Conservation (phyloP, 176 grass and related monocot genomes). For the Musa troglodytarum region DNA sequence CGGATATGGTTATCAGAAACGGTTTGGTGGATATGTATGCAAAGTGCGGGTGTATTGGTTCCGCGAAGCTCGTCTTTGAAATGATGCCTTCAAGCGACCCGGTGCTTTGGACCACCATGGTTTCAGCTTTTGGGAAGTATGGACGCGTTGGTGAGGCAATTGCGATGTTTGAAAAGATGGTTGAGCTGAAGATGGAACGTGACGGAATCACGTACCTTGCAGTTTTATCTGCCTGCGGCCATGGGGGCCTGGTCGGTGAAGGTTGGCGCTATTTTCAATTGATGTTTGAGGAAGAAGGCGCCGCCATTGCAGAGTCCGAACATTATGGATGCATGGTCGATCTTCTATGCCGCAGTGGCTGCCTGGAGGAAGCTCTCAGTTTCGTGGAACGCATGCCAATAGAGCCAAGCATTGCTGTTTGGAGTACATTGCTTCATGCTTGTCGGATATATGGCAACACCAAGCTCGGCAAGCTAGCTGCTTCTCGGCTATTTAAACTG, state of each 20-base stretch:
- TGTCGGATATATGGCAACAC: conserved; percentile 34
- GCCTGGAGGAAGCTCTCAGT: conserved; percentile 39
- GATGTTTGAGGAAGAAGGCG: conserved; percentile 23
- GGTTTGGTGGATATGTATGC: conserved; percentile 57
- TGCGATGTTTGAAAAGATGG: conserved; percentile 45
- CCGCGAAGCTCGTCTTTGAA: conserved; percentile 31
- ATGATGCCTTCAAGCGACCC: conserved; percentile 6
- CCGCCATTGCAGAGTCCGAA: conserved; percentile 24
- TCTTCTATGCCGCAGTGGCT: conserved; percentile 44
- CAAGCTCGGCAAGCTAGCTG: conserved; percentile 34
- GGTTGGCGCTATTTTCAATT: conserved; percentile 39
- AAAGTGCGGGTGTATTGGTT: conserved; percentile 46
- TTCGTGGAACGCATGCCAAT: conserved; percentile 45
- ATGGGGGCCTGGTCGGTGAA: conserved; percentile 40
- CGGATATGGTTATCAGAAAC: conserved; percentile 34
- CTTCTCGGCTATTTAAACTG: conserved; percentile 26
- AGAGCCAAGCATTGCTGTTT: conserved; percentile 31
- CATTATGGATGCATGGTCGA: conserved; percentile 55
- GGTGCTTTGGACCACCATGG: conserved; percentile 58
- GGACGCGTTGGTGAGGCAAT: conserved; percentile 29
- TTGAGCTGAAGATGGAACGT: conserved; percentile 27
- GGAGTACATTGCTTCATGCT: conserved; percentile 46
- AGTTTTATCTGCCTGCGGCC: conserved; percentile 57
- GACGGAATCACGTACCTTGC: conserved; percentile 43
- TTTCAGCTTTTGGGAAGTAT: conserved; percentile 43